A percentile compares a stretch with the other conserved stretches of the same genome.
Evolutionary conservation across 495 filamentous ascomycete genomes (phyloP).

Genomic region (Pseudomonodictys pantanalensis): DNA sequence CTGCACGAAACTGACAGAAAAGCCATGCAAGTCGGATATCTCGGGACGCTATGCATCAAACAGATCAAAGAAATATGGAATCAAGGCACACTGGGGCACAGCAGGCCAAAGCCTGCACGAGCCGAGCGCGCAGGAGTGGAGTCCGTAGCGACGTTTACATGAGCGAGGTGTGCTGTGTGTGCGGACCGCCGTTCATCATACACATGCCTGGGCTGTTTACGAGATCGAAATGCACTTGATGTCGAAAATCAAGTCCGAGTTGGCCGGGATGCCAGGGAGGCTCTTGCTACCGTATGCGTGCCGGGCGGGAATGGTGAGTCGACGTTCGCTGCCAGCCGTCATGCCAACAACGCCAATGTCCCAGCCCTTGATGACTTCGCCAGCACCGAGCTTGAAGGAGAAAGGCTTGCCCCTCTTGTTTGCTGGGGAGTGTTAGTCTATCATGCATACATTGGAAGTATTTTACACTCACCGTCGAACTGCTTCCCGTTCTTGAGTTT

Average conservation of each 20-base stretch:
- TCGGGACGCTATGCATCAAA: slow-evolving; percentile 33
- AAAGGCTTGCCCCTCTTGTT: slow-evolving; percentile 99
- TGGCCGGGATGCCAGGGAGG: slow-evolving; percentile 76
- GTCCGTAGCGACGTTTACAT: slow-evolving; percentile 25
- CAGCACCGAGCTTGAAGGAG: slow-evolving; percentile 85
- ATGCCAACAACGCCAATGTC: slow-evolving; percentile 92
- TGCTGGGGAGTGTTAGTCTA: slow-evolving; percentile 51
- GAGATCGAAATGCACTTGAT: slow-evolving; percentile 78
- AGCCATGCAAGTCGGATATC: slow-evolving; percentile 40
- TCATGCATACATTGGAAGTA: background rate
- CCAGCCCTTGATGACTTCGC: slow-evolving; percentile 98
- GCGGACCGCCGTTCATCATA: background rate
- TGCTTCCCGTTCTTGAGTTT: slow-evolving; percentile 86
- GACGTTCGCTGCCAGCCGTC: slow-evolving; percentile 86
- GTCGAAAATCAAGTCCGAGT: slow-evolving; percentile 90
- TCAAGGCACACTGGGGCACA: slow-evolving; percentile 8
- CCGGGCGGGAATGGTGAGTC: slow-evolving; percentile 79
- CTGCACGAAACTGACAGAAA: slow-evolving; percentile 29
- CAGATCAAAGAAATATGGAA: slow-evolving; percentile 12
- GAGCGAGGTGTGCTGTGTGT: slow-evolving; percentile 21
- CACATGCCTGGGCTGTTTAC: slow-evolving; percentile 21
- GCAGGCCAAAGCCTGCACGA: slow-evolving; percentile 15
- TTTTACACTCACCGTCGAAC: slow-evolving; percentile 72
- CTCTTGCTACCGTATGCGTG: slow-evolving; percentile 82
- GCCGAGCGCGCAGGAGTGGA: slow-evolving; percentile 34